Percentiles rank a stretch among this genome's conserved stretches.
Evolutionary conservation across 1,284 basidiomycete species (phyloP).

Genomic region (Boletus smithii): DNA sequence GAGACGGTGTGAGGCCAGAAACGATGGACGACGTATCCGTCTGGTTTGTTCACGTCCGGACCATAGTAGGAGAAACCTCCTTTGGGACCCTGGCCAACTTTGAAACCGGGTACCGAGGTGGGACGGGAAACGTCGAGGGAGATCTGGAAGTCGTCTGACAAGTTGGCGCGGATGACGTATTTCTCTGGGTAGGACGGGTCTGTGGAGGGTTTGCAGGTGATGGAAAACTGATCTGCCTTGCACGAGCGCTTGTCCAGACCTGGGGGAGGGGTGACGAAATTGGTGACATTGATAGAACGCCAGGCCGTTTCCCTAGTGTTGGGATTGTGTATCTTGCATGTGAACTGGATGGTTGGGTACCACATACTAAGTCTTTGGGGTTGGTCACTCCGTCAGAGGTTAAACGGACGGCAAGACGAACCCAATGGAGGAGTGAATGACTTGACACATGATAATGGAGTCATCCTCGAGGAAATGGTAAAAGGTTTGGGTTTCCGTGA

Average conservation of each 20-base stretch:
- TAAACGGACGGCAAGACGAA: conserved; percentile 42
- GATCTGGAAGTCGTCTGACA: conserved; percentile 79
- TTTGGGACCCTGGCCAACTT: conserved; percentile 83
- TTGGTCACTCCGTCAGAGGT: conserved; percentile 12
- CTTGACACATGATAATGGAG: conserved; percentile 79
- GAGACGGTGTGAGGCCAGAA: conserved; percentile 82
- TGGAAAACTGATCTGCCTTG: conserved; percentile 88
- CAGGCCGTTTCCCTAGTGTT: conserved; percentile 75
- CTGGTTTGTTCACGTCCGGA: conserved; percentile 64
- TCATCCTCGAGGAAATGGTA: conserved; percentile 88
- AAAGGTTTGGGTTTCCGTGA: conserved; percentile 90
- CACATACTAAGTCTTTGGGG: conserved; percentile 55
- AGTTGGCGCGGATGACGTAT: conserved; percentile 80
- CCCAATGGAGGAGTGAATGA: conserved; percentile 96
- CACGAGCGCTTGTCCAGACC: conserved; percentile 81
- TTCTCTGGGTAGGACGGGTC: conserved; percentile 67
- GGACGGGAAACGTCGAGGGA: conserved; percentile 74
- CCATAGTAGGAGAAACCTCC: conserved; percentile 95
- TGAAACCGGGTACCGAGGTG: conserved; percentile 79
- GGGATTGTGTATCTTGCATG: conserved; percentile 88
- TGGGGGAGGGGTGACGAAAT: conserved; percentile 75
- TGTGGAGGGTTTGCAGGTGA: conserved; percentile 66
- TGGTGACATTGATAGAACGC: conserved; percentile 87
- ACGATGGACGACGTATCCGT: conserved; percentile 88
- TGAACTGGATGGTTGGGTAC: conserved; percentile 96